Base-by-base conservation (phyloP, 345 rosid genomes). In the Erucastrum elatum region DNA sequence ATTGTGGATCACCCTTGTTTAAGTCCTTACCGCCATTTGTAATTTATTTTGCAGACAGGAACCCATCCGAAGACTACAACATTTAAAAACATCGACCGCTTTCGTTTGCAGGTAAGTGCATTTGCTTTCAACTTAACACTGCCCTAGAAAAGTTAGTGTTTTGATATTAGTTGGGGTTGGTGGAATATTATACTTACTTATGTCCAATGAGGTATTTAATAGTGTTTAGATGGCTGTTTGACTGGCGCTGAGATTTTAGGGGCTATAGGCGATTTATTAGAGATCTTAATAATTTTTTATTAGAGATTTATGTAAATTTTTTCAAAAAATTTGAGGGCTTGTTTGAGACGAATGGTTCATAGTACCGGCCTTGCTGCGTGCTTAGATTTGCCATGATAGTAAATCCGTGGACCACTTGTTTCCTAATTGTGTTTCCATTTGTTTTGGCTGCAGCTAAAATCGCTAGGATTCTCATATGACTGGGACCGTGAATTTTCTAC, bases 401-500 rank as follows among this genome's bases (percentile, higher is more conserved):
- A 51, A 62, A 53, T 71, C 44, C 1, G 2, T 33, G 62, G 41
- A 63, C 13, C 6, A 16, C 0, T 33, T 53, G 13, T 34, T 9
- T 64, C 6, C 4, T 74, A 53, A 49, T n/a, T 74, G 79, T 33
- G 16, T 65, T 71, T 70, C 13, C n/a, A 69, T 79, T 75, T 26
- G 11, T 80, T 75, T 58, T 74, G 55, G n/a, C 75, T 85, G 84
- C 90, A 94, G 98, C 98, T 94, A 25, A 92, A 90, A 80, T 90
- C 89, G 21, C 70, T 94, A 68, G 98, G 98, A 1, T 92, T 94
- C 84, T 94, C 98, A 0, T 94, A 92, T 66, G 98, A 94, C 66
- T 94, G 98, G 98, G 95, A 94, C 72, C 95, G 95, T 64, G 98
- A 92, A 83, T 85, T 94, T 77, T 92, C 97, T n/a, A 94, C 98